phyloP scores from a whole-genome alignment of 306 rosid genomes.

The Ammopiptanthus mongolicus region DNA sequence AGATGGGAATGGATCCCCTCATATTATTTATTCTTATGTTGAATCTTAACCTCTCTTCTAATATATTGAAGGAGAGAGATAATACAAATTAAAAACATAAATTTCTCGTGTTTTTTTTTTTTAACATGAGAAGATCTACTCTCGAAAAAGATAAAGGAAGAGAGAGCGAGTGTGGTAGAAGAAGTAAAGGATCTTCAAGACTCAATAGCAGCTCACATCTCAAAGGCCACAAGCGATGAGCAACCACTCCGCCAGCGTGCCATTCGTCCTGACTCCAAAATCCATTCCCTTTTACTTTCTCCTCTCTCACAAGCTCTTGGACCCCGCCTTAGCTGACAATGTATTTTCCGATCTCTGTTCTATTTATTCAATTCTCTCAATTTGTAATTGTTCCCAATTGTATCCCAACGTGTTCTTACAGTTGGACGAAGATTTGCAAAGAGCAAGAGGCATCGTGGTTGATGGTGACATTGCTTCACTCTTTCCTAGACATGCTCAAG shows the following conservation, averaged over 20 bases:
- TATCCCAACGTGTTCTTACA: background rate
- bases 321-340: constrained; percentile 60
- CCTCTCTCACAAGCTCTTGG: constrained; percentile 41
- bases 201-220: constrained; percentile 47
- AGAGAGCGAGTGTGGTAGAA: constrained; percentile 54
- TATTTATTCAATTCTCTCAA: too few species aligned
- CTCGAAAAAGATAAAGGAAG: constrained; percentile 45
- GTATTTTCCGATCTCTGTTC: background rate
- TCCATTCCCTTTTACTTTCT: constrained; percentile 63
- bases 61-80: too few species aligned
- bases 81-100: too few species aligned
- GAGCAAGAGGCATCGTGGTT: constrained; percentile 64
- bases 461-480: constrained; percentile 87
- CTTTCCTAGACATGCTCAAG: constrained; percentile 78
- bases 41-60: too few species aligned
- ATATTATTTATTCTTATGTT: too few species aligned
- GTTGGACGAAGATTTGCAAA: constrained; percentile 87
- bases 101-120: too few species aligned
- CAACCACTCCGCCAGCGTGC: constrained; percentile 76
- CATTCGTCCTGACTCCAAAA: constrained; percentile 49
- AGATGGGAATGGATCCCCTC: too few species aligned
- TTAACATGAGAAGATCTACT: too few species aligned
- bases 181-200: constrained; percentile 76
- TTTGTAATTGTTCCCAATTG: too few species aligned
- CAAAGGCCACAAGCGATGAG: constrained; percentile 42